Percentiles rank a stretch among this genome's conserved stretches.
Conservation (phyloP, 495 filamentous ascomycete genomes). For the Annulohypoxylon maeteangense region DNA sequence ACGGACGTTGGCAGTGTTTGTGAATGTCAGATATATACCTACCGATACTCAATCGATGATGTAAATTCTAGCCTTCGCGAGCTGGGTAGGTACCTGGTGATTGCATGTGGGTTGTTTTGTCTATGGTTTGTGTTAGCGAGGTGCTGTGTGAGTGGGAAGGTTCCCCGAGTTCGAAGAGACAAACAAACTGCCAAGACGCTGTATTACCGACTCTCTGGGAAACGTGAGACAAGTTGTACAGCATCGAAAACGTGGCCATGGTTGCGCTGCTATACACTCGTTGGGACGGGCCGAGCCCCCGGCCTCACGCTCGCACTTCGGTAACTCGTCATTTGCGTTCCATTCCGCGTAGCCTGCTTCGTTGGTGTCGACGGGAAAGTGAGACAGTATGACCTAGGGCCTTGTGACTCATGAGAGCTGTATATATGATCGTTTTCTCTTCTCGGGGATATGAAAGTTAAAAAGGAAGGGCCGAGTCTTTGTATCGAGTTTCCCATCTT, state of each 20-base stretch:
- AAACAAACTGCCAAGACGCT: neutral
- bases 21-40: conserved; percentile 24
- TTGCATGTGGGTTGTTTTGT: too few relatives aligned
- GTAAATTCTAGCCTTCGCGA: neutral
- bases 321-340: neutral
- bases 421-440: neutral
- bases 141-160: neutral
- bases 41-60: conserved; percentile 8
- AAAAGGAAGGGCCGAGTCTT: neutral
- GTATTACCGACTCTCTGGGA: neutral
- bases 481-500: neutral
- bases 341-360: neutral
- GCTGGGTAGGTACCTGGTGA: too few relatives aligned
- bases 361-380: neutral
- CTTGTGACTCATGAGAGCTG: neutral
- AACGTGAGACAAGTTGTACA: neutral
- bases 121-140: neutral
- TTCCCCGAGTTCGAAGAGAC: too few relatives aligned
- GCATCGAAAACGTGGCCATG: neutral
- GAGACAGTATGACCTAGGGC: neutral
- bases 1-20: conserved; percentile 4
- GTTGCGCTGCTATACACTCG: neutral
- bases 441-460: neutral
- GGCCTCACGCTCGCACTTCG: neutral
- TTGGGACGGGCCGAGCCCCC: neutral